Percentiles rank a stretch among this genome's conserved stretches.
These are phyloP conservation scores for Cryphonectria naterciae DNA, from an alignment of 2,329 filamentous ascomycete genomes.

Conservation along the genomic window DNA sequence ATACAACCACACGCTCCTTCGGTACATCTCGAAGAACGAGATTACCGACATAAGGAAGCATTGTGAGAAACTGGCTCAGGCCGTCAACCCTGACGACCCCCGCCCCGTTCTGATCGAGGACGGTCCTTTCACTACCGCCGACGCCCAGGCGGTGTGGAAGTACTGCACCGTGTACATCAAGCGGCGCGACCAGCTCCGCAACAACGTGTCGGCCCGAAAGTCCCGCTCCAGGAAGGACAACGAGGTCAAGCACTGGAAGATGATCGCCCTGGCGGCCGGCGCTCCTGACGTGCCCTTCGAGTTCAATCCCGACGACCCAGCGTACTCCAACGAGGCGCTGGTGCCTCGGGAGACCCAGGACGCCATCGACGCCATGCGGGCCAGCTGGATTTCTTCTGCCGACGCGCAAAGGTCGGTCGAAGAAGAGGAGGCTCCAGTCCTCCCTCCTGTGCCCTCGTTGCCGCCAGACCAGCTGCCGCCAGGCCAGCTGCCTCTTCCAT, in stretches of 20 bases:
- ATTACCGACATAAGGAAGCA: constrained; percentile 28
- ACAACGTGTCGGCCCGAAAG: constrained; percentile 26
- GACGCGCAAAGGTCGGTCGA: neutral
- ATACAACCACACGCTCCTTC: neutral
- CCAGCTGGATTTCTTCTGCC: neutral
- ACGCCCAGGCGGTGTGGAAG: constrained; percentile 26
- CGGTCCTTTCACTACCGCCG: constrained; percentile 11
- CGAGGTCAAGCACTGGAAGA: constrained; percentile 25
- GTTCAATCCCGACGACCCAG: constrained; percentile 5
- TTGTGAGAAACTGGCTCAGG: constrained; percentile 18
- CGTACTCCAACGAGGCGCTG: neutral
- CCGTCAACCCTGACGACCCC: neutral
- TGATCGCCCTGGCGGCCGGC: constrained; percentile 20
- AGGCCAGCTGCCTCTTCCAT: neutral
- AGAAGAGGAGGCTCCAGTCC: neutral
- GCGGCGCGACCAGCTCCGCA: constrained; percentile 26
- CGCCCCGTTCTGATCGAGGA: neutral
- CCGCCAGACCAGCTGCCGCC: neutral
- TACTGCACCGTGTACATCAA: constrained; percentile 27
- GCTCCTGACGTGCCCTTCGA: constrained; percentile 17
- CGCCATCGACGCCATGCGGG: constrained; percentile 1
- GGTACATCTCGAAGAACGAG: constrained; percentile 22
- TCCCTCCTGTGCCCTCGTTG: neutral
- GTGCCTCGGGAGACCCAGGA: constrained; percentile 3
- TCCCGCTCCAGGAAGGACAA: constrained; percentile 23